phyloP scores from a whole-genome alignment of 2,329 filamentous ascomycete genomes.

The Neoarthrinium moseri region DNA sequence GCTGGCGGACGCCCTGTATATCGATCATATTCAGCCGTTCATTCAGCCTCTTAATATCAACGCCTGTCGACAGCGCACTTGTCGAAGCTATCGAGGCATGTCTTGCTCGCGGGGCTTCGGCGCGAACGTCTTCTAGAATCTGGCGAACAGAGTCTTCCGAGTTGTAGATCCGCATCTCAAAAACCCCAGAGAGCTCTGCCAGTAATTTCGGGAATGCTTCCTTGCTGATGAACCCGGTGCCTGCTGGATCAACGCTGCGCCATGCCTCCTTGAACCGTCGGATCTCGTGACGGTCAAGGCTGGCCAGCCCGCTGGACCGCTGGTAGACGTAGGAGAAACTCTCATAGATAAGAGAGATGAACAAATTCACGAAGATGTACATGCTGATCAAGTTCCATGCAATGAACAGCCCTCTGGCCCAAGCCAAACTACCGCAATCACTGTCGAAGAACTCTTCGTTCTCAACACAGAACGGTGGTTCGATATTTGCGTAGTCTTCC shows the following conservation, averaged over 20 bases:
- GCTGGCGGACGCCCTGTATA: conserved; percentile 68
- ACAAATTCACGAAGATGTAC: conserved; percentile 99
- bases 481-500: conserved; percentile 87
- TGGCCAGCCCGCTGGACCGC: conserved; percentile 86
- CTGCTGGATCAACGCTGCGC: conserved; percentile 91
- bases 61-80: conserved; percentile 48
- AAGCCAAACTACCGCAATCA: conserved; percentile 88
- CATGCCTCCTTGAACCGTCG: conserved; percentile 97
- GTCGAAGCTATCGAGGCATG: conserved; percentile 54
- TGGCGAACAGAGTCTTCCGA: conserved; percentile 83
- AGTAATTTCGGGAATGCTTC: conserved; percentile 85
- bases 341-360: conserved; percentile 98
- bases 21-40: conserved; percentile 72
- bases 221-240: conserved; percentile 87
- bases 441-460: conserved; percentile 73
- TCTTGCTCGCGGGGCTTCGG: conserved; percentile 50
- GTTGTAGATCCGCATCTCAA: conserved; percentile 96
- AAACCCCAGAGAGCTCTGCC: conserved; percentile 89
- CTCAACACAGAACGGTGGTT: conserved; percentile 77
- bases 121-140: conserved; percentile 81
- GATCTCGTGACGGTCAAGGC: conserved; percentile 90
- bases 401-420: conserved; percentile 88
- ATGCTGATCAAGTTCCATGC: conserved; percentile 99
- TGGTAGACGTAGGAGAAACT: conserved; percentile 99
- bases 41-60: conserved; percentile 78